Base-by-base conservation (phyloP, 2,329 filamentous ascomycete species). In the Capronia epimyces region DNA sequence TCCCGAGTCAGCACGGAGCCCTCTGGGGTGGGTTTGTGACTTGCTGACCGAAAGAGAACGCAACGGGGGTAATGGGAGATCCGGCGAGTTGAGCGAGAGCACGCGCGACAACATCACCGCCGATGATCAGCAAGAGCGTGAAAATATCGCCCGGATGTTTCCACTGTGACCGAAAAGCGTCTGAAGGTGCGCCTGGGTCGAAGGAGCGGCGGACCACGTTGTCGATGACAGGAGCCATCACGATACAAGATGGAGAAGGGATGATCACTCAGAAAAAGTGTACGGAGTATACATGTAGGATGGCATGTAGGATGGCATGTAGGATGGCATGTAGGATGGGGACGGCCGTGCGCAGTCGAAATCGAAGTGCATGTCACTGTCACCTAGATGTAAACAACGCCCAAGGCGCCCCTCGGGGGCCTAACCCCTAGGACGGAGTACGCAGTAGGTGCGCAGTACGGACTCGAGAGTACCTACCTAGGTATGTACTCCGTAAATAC, bases 71-170 rank as follows among this genome's bases (percentile, higher is more conserved):
- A 6, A 57, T 24, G 15, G n/a, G 10, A 18, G 50, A 45, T 3
- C 55, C 55, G 18, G 42, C 29, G 4, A 56, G 39, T 31, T 69
- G 67, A 0, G 68, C 67, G 4, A 70, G 46, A 1, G 69, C 67
- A n/a, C 54, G 56, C 16, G 59, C 53, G 16, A 71, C 60, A 2
- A 71, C 55, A 52, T 71, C 67, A 6, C 64, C 63, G 29, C 67
- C 68, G 24, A 71, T 51, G 32, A 71, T 55, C 6, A 71, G 62
- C 10, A 71, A 64, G 9, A 71, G 48, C 1, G 56, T 52, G 29
- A 58, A 56, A 3, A 52, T 48, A 25, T 56, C 56, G 5, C 49
- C 49, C 3, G 52, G 52, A 37, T 49, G 55, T 27, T 47, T 46
- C 48, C 48, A 50, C 18, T 50, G 48, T 6, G 41, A 34, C 31